Percentiles rank a stretch among this genome's conserved stretches.
These are phyloP conservation scores for Posidonia australis DNA, from an alignment of 106 monocot species.

Conservation along the genomic window DNA sequence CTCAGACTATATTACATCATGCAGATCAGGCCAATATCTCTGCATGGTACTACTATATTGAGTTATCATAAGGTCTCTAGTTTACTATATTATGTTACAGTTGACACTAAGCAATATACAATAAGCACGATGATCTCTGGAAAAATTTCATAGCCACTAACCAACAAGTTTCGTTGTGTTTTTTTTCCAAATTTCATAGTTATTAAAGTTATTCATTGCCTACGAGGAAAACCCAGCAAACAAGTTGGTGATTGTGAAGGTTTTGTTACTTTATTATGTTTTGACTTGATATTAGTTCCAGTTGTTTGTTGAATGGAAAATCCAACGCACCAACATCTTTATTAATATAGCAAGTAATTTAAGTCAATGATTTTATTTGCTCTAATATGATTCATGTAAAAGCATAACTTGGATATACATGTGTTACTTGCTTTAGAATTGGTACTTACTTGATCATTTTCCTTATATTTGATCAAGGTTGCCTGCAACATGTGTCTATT, in stretches of 20 bases:
- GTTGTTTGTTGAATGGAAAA: background rate
- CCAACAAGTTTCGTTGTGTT: no score
- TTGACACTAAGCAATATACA: no score
- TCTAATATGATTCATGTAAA: background rate
- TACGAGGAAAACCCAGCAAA: constrained; percentile 55
- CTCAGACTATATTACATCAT: no score
- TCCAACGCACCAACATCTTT: background rate
- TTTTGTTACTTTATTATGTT: background rate
- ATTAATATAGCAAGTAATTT: background rate
- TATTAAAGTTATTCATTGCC: constrained; percentile 44
- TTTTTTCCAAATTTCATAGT: constrained; percentile 43
- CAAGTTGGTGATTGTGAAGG: constrained; percentile 88
- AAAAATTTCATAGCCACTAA: no score
- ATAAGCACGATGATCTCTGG: no score
- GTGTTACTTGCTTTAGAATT: background rate
- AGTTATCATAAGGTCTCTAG: no score
- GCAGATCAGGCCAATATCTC: no score
- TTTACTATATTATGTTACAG: no score
- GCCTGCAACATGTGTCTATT: no score
- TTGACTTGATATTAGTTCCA: background rate
- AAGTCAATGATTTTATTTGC: background rate
- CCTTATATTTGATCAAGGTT: no score
- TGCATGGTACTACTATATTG: no score
- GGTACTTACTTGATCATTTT: background rate
- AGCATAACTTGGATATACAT: background rate